A percentile compares a stretch with the other conserved stretches of the same genome.
Conservation (phyloP, 202 grass and related monocot species). For the Panicum virgatum region DNA sequence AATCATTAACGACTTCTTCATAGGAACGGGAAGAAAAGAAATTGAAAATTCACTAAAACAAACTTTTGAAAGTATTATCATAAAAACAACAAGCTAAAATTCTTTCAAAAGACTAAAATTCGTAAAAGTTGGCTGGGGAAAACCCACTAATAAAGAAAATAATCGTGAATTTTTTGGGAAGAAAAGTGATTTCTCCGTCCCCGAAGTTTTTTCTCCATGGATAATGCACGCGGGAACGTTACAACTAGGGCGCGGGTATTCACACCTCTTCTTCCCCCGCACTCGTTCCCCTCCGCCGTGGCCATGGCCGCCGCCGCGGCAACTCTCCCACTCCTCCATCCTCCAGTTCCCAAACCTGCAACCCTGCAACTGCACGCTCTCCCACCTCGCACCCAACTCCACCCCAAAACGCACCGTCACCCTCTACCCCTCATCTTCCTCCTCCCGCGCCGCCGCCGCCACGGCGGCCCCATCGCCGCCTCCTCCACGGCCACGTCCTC, state of each 20-base stretch:
- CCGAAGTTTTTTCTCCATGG: background rate
- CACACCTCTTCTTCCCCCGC: background rate
- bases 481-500: background rate
- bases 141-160: background rate
- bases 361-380: background rate
- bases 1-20: background rate
- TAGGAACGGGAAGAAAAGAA: background rate
- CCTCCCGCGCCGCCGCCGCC: background rate
- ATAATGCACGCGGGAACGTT: slow-evolving; percentile 25
- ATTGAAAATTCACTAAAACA: background rate
- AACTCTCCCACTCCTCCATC: background rate
- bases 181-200: background rate
- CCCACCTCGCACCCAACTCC: background rate
- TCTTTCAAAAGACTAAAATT: too few species aligned
- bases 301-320: slow-evolving; percentile 21
- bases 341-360: background rate
- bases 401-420: background rate
- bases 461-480: background rate
- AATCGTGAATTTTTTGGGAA: background rate
- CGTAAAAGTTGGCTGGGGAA: background rate
- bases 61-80: background rate
- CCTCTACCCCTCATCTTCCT: background rate
- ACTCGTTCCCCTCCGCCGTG: background rate
- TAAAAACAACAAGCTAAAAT: background rate
- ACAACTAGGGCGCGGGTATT: background rate